These are phyloP conservation scores for Calamus simplicifolius DNA, from an alignment of 176 grass and related monocot genomes.

Conservation along the genomic window DNA sequence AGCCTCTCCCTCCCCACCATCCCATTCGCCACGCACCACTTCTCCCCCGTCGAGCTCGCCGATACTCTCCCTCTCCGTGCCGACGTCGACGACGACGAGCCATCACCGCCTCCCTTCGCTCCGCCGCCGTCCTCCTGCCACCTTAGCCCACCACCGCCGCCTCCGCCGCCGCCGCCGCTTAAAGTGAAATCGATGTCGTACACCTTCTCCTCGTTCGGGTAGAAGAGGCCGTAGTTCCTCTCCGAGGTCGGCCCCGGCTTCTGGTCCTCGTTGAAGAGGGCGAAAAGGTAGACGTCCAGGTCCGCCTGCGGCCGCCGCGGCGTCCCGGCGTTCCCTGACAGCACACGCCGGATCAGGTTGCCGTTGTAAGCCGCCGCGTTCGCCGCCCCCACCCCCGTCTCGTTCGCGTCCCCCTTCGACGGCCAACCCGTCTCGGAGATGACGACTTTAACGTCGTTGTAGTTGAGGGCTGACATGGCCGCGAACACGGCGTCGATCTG, in stretches of 20 bases:
- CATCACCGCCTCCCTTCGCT: not conserved
- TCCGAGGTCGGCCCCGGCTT: conserved; percentile 78
- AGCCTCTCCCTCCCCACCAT: conserved; percentile 36
- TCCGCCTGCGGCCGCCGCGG: conserved; percentile 70
- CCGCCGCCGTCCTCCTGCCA: conserved; percentile 23
- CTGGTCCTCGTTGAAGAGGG: conserved; percentile 98
- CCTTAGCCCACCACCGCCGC: conserved; percentile 5
- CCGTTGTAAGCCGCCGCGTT: conserved; percentile 91
- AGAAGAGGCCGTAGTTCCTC: conserved; percentile 92
- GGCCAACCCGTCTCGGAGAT: conserved; percentile 95
- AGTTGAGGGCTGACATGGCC: conserved; percentile 39
- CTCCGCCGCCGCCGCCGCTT: conserved; percentile 30
- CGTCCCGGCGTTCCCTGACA: conserved; percentile 67
- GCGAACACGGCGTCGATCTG: conserved; percentile 84
- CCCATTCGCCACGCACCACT: conserved; percentile 86
- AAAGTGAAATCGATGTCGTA: conserved; percentile 83
- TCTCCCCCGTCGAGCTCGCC: conserved; percentile 37
- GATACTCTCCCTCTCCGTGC: conserved; percentile 17
- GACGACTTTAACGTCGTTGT: conserved; percentile 46
- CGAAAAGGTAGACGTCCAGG: conserved; percentile 84
- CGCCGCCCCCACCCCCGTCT: conserved; percentile 27
- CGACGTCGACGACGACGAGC: not conserved
- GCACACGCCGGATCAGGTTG: conserved; percentile 65
- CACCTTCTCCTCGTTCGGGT: conserved; percentile 77
- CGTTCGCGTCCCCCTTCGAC: conserved; percentile 66